Evolutionary conservation across 495 filamentous ascomycete genomes (phyloP).

Genomic region (Amniculicola lignicola): DNA sequence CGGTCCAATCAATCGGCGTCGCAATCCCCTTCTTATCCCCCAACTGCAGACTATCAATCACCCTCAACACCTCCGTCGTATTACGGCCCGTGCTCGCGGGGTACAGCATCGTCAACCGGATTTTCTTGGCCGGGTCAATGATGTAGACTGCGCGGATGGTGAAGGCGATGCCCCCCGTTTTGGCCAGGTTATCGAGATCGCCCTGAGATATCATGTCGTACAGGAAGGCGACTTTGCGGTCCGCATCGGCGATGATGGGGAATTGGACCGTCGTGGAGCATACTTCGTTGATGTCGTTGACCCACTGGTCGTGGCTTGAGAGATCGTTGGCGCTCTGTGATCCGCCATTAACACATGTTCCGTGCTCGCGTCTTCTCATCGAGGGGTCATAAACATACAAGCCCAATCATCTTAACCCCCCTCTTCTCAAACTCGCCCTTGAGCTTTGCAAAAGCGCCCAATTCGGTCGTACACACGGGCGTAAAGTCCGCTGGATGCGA

Average conservation of each 20-base stretch:
- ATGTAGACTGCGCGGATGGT: conserved; percentile 69
- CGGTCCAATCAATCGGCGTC: conserved; percentile 63
- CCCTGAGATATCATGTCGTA: conserved; percentile 65
- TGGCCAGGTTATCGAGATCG: conserved; percentile 55
- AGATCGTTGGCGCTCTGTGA: conserved; percentile 52
- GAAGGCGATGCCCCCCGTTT: conserved; percentile 57
- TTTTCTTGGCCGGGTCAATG: conserved; percentile 68
- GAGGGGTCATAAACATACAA: conserved; percentile 42
- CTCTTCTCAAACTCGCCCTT: conserved; percentile 60
- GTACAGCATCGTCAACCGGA: conserved; percentile 65
- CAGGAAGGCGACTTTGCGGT: conserved; percentile 60
- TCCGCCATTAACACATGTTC: neutral
- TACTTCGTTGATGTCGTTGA: conserved; percentile 65
- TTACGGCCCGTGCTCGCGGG: conserved; percentile 64
- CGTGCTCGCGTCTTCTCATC: neutral
- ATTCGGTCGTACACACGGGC: conserved; percentile 67
- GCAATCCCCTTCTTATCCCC: conserved; percentile 62
- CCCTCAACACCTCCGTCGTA: conserved; percentile 62
- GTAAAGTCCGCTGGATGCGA: conserved; percentile 71
- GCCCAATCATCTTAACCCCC: conserved; percentile 64
- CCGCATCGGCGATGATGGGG: conserved; percentile 67
- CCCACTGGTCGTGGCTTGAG: conserved; percentile 58
- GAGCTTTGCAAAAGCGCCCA: conserved; percentile 64
- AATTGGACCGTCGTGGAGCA: conserved; percentile 55
- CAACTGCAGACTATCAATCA: conserved; percentile 63